phyloP scores from a whole-genome alignment of 345 rosid genomes.

The Lepidium africanum region DNA sequence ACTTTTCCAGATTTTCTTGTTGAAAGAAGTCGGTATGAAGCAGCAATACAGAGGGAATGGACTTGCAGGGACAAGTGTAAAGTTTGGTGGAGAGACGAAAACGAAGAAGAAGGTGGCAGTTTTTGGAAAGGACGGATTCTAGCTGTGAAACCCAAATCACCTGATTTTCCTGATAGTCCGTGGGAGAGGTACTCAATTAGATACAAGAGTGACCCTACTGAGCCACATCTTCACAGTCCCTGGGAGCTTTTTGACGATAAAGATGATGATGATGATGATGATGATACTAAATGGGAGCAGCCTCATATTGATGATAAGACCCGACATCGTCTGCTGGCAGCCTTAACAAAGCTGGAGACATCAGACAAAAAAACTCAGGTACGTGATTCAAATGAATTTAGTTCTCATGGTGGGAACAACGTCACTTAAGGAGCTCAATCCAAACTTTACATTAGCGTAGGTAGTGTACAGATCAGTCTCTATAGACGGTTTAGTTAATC shows the following conservation, averaged over 20 bases:
- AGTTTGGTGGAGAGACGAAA: conserved; percentile 95
- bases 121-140: conserved; percentile 96
- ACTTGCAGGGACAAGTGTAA: conserved; percentile 79
- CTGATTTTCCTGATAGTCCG: conserved; percentile 81
- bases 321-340: conserved; percentile 44
- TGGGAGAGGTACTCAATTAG: conserved; percentile 86
- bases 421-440: neutral
- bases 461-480: neutral
- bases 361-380: conserved; percentile 59
- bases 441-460: neutral
- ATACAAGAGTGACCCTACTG: conserved; percentile 74
- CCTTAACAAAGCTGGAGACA: conserved; percentile 54
- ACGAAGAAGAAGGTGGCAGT: conserved; percentile 65
- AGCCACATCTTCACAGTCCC: conserved; percentile 83
- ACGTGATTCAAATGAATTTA: conserved; percentile 3
- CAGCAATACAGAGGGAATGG: conserved; percentile 77
- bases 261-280: conserved; percentile 56
- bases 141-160: conserved; percentile 59
- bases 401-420: neutral
- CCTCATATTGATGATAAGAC: conserved; percentile 56
- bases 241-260: conserved; percentile 96
- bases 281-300: conserved; percentile 59
- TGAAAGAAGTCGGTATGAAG: conserved; percentile 86
- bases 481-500: neutral
- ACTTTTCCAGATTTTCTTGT: conserved; percentile 93